Conservation (phyloP, 345 rosid species). For the Brassica napus region Da-Ae NC_063450.1:46302501-46303000, state of each 20-base stretch:
- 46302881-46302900: constrained; percentile 92
- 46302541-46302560: no score
- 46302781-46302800: constrained; percentile 80
- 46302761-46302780: constrained; percentile 41
- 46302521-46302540: no score
- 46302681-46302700: neutral
- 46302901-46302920: constrained; percentile 96
- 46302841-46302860: constrained; percentile 85
- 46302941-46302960: constrained; percentile 87
- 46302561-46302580: no score
- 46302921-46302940: constrained; percentile 81
- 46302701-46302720: neutral
- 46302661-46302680: constrained; percentile 1
- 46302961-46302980: constrained; percentile 74
- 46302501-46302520: no score
- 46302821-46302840: constrained; percentile 96
- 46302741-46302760: neutral
- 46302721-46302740: neutral
- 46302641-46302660: neutral
- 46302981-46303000: constrained; percentile 43
- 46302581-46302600: no score
- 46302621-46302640: neutral
- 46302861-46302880: constrained; percentile 87
- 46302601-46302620: neutral
- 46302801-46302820: constrained; percentile 95